Base-by-base conservation (phyloP, 768 basidiomycete genomes). In the Nidula microcarpa region DNA sequence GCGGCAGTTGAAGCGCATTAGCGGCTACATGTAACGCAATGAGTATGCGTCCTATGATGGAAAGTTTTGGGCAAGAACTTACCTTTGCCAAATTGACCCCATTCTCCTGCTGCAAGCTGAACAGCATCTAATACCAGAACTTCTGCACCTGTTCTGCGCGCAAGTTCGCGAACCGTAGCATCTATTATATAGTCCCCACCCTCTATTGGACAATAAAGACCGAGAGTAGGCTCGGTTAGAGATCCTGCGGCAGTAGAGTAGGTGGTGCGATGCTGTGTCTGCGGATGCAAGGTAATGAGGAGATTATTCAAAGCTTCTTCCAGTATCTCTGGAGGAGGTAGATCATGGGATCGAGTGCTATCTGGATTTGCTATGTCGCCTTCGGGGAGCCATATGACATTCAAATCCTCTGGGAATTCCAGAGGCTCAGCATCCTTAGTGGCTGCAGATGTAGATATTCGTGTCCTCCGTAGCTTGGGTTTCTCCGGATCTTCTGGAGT, bases 61-160 rank as follows among this genome's bases (percentile, higher is more conserved):
- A 43, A 44, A 48, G 18, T 45, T 55, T 30, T 10, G 49, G 33
- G 35, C 8, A 49, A 39, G 57, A 53, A 60, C 60, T 48, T 49
- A 87, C 89, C 89, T 78, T 85, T 80, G 30, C 94, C 93, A 65
- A 92, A 92, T 16, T 79, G 75, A 2, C 94, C 94, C 76, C 85
- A 89, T 66, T 91, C 87, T n/a, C 93, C 91, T 3, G 92, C 86
- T 34, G 89, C 92, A 16, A 96, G 74, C 54, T 94, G 89, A 7
- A 87, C 84, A 3, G 87, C 75, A 71, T 98, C 94, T 48, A 98
- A 64, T 11, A 94, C 81, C 7, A 95, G 76, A 9, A 97, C 85
- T 57, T 97, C 95, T 16, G 92, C 81, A 30, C 80, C 82, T 2
- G 86, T 83, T 50, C 79, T 78, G 47, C 80, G 77, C 5, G 91